These are phyloP conservation scores for Schizosaccharomyces lindneri DNA, from an alignment of 805 yeast genomes.

Conservation along the genomic window DNA sequence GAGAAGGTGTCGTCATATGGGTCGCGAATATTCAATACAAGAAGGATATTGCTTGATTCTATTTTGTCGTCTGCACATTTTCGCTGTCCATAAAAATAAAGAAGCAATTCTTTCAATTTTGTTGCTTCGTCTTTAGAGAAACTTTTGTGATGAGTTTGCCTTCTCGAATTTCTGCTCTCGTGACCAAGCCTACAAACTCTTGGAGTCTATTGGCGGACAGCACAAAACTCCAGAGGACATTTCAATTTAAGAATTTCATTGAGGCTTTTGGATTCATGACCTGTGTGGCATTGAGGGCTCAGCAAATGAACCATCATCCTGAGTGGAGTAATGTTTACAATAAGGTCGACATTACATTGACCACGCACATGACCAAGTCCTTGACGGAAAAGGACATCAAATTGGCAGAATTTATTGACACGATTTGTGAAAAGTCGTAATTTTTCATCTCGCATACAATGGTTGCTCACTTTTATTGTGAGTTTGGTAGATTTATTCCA, in stretches of 20 bases:
- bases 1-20: too few species aligned
- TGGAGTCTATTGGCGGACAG: not conserved
- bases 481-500: too few species aligned
- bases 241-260: not conserved
- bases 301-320: not conserved
- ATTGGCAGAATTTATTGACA: not conserved
- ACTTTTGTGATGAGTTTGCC: not conserved
- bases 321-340: slow-evolving; percentile 2
- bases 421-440: not conserved
- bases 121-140: too few species aligned
- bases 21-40: too few species aligned
- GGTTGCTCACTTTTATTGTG: too few species aligned
- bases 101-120: too few species aligned
- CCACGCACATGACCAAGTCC: not conserved
- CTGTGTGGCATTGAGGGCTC: not conserved
- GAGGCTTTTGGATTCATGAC: not conserved
- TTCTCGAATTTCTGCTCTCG: not conserved
- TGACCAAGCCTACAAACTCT: not conserved
- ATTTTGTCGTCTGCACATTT: too few species aligned
- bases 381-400: not conserved
- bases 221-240: not conserved
- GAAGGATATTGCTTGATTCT: too few species aligned
- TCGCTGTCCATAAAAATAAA: too few species aligned
- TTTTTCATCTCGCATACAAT: too few species aligned
- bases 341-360: not conserved